Evolutionary conservation across 176 grass and related monocot genomes (phyloP).

Genomic region (Elymus sibiricus): DNA sequence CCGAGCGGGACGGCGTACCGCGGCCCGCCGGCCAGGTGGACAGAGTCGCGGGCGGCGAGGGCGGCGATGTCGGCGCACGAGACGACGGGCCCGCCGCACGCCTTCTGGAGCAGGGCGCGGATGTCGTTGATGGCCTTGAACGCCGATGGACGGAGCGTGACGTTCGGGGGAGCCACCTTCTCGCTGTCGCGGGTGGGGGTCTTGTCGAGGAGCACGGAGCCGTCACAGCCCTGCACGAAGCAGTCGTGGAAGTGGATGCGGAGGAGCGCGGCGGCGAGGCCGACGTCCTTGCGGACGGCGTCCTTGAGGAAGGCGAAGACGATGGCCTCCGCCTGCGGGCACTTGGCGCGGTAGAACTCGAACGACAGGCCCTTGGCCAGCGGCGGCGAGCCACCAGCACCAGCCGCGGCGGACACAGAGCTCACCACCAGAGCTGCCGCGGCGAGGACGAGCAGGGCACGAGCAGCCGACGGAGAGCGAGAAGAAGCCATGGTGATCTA

Average conservation of each 20-base stretch:
- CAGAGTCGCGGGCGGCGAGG: slow-evolving; percentile 49
- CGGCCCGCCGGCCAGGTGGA: slow-evolving; percentile 33
- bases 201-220: slow-evolving; percentile 40
- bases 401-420: background rate
- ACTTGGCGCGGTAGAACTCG: slow-evolving; percentile 46
- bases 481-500: background rate
- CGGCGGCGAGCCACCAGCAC: slow-evolving; percentile 35
- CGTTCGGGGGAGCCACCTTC: slow-evolving; percentile 35
- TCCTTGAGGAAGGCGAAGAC: slow-evolving; percentile 20
- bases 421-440: background rate
- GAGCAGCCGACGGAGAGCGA: background rate
- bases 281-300: slow-evolving; percentile 35
- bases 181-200: slow-evolving; percentile 32
- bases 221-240: slow-evolving; percentile 91
- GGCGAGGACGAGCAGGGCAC: background rate
- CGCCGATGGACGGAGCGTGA: slow-evolving; percentile 43
- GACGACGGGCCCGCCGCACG: slow-evolving; percentile 53
- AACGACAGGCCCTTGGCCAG: slow-evolving; percentile 49
- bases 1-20: slow-evolving; percentile 42
- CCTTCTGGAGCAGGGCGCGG: slow-evolving; percentile 26
- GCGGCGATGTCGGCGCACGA: slow-evolving; percentile 76
- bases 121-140: slow-evolving; percentile 78
- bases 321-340: slow-evolving; percentile 48
- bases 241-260: slow-evolving; percentile 94
- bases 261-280: slow-evolving; percentile 63